Conservation (phyloP, 371 early-diverging fungal genomes). For the Mucor lusitanicus region DNA sequence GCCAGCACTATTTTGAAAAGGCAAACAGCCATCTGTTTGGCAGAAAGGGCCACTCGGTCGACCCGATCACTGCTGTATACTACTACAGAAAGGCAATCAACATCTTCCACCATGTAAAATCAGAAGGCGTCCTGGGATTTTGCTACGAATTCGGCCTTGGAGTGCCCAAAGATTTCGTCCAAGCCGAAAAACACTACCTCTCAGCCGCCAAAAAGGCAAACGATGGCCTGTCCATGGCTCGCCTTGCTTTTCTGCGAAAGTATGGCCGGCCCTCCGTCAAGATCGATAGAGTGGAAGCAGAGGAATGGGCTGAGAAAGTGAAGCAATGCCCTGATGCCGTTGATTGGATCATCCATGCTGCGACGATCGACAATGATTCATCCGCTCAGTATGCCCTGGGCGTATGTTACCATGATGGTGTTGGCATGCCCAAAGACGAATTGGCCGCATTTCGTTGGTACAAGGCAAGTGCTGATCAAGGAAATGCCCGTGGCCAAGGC, state of each 20-base stretch:
- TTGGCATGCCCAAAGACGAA: slow-evolving; percentile 56
- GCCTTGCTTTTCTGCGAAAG: slow-evolving; percentile 72
- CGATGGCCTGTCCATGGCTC: slow-evolving; percentile 58
- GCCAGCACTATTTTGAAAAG: slow-evolving; percentile 37
- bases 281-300: slow-evolving; percentile 72
- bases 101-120: slow-evolving; percentile 32
- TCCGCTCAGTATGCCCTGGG: slow-evolving; percentile 60
- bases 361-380: slow-evolving; percentile 39
- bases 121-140: slow-evolving; percentile 59
- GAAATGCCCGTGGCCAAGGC: slow-evolving; percentile 68
- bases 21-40: slow-evolving; percentile 62
- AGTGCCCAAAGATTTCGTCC: slow-evolving; percentile 47
- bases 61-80: slow-evolving; percentile 44
- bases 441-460: slow-evolving; percentile 61
- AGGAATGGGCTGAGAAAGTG: slow-evolving; percentile 51
- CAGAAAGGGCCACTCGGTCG: slow-evolving; percentile 37
- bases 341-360: slow-evolving; percentile 61
- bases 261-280: slow-evolving; percentile 72
- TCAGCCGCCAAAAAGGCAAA: slow-evolving; percentile 34
- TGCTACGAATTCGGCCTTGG: slow-evolving; percentile 83
- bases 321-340: slow-evolving; percentile 41
- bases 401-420: slow-evolving; percentile 71
- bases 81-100: slow-evolving; percentile 49
- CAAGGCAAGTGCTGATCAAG: slow-evolving; percentile 57
- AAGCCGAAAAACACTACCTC: slow-evolving; percentile 61